Percentiles rank a stretch among this genome's conserved stretches.
Conservation (phyloP, 495 filamentous ascomycete genomes). For the Neohortaea acidophila region DNA sequence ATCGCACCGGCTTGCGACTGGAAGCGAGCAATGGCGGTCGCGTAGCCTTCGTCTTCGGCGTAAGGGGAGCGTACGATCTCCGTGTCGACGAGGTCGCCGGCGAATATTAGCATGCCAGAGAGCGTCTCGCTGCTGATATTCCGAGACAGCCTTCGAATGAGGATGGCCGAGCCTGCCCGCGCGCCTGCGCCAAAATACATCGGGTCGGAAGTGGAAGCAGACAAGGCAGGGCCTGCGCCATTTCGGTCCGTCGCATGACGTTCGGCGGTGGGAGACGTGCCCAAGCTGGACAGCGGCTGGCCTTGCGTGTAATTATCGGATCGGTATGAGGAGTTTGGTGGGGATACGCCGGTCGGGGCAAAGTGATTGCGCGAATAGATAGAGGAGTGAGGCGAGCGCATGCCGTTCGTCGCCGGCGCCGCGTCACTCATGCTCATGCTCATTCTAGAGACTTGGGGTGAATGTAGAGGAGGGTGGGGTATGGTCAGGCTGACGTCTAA, state of each 20-base stretch:
- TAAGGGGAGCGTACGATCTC: conserved; percentile 53
- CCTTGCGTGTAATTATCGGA: conserved; percentile 1
- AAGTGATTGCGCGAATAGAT: background rate
- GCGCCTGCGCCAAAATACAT: background rate
- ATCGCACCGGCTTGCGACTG: conserved; percentile 53
- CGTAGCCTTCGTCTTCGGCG: conserved; percentile 55
- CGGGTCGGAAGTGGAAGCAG: conserved; percentile 10
- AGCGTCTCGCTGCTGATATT: conserved; percentile 59
- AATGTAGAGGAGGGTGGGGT: background rate
- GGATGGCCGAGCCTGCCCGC: conserved; percentile 30
- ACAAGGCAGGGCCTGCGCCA: conserved; percentile 1
- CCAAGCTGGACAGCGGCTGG: background rate
- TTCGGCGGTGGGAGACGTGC: conserved; percentile 1
- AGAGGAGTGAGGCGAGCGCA: background rate
- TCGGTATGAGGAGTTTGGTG: background rate
- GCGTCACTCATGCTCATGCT: background rate
- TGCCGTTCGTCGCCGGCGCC: background rate
- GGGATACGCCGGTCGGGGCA: background rate
- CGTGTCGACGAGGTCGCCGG: conserved; percentile 61
- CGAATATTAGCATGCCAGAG: conserved; percentile 70
- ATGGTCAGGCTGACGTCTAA: background rate
- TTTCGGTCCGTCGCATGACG: background rate
- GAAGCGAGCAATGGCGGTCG: conserved; percentile 64
- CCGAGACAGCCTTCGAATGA: conserved; percentile 62
- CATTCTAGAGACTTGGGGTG: background rate